Percentiles rank a stretch among this genome's conserved stretches.
These are phyloP conservation scores for Colletotrichum sp. DNA, from an alignment of 2,329 filamentous ascomycete species.

Conservation along the genomic window DNA sequence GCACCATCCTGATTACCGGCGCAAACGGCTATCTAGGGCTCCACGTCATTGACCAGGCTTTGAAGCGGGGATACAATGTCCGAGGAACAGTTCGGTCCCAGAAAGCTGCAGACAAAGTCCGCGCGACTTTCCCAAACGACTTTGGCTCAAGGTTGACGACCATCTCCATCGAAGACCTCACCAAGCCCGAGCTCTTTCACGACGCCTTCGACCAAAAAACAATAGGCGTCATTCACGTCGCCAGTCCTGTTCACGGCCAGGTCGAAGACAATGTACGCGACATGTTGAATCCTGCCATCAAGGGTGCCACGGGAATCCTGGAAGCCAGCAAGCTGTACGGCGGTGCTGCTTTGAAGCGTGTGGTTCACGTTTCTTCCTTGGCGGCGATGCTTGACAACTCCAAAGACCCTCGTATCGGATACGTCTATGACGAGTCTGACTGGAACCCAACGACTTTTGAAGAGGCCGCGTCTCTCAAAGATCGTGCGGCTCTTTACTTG, in stretches of 20 bases:
- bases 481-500: neutral
- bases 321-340: slow-evolving; percentile 25
- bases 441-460: neutral
- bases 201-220: slow-evolving; percentile 20
- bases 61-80: slow-evolving; percentile 28
- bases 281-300: slow-evolving; percentile 29
- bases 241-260: neutral
- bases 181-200: slow-evolving; percentile 39
- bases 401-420: neutral
- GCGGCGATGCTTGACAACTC: slow-evolving; percentile 17
- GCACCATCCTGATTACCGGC: slow-evolving; percentile 26
- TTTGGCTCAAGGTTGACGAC: neutral
- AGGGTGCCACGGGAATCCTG: slow-evolving; percentile 41
- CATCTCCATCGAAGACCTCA: slow-evolving; percentile 24
- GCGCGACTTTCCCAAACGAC: neutral
- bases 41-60: slow-evolving; percentile 26
- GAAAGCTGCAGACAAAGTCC: slow-evolving; percentile 5
- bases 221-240: neutral
- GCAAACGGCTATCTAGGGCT: slow-evolving; percentile 34
- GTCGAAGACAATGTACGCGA: neutral
- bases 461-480: neutral
- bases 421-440: neutral
- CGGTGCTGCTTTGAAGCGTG: slow-evolving; percentile 35
- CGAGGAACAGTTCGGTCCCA: slow-evolving; percentile 31
- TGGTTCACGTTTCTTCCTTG: slow-evolving; percentile 47